phyloP scores from a whole-genome alignment of 345 rosid species.

The Isatis tinctoria region DNA sequence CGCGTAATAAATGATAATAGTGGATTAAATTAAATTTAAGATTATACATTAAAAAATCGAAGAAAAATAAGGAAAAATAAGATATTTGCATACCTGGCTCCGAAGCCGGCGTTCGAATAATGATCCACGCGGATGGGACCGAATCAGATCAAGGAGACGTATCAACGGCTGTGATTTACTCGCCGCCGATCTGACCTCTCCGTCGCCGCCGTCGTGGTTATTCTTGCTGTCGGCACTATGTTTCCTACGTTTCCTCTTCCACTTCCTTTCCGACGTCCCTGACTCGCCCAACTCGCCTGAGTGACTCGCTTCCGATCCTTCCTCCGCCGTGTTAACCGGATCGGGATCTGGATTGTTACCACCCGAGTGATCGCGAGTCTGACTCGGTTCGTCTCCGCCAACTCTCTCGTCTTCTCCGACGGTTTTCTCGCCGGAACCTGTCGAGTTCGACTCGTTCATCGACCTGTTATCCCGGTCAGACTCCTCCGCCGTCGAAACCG shows the following conservation, averaged over 20 bases:
- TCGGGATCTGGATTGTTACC: constrained; percentile 19
- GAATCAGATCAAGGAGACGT: constrained; percentile 42
- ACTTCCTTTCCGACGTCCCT: constrained; percentile 45
- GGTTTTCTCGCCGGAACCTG: constrained; percentile 35
- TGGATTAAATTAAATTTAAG: background rate
- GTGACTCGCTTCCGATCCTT: constrained; percentile 31
- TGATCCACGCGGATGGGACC: constrained; percentile 52
- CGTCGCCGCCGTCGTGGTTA: constrained; percentile 17
- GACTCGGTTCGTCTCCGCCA: constrained; percentile 18
- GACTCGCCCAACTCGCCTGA: constrained; percentile 45
- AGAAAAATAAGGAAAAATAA: background rate
- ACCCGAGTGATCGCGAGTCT: constrained; percentile 27
- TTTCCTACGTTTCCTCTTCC: constrained; percentile 33
- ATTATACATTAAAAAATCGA: background rate
- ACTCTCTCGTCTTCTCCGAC: constrained; percentile 18
- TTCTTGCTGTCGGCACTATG: constrained; percentile 23
- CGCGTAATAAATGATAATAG: background rate
- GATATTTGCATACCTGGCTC: constrained; percentile 44
- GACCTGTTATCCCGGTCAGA: constrained; percentile 62
- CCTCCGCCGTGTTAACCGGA: constrained; percentile 39
- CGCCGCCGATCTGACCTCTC: constrained; percentile 21
- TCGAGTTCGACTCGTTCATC: constrained; percentile 80
- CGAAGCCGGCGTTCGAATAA: constrained; percentile 55
- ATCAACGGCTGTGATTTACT: constrained; percentile 60
- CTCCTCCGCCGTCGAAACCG: constrained; percentile 31